Evolutionary conservation across 2,329 filamentous ascomycete genomes (phyloP), one percentile per base, ranked within the genome.

Genomic region (Sodiomyces alkalinus): DNA sequence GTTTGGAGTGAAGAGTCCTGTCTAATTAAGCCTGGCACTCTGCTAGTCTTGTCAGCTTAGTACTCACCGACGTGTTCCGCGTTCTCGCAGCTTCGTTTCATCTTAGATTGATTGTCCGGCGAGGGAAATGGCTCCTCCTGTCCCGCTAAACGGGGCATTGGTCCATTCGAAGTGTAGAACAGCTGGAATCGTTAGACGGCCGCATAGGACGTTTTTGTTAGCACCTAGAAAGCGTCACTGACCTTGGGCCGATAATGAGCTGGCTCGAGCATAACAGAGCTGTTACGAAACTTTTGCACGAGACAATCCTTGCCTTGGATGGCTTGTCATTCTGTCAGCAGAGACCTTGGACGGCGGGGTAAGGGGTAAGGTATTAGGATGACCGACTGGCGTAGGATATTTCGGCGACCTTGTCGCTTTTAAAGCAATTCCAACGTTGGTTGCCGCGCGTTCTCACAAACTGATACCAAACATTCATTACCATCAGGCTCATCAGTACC

Each of bases 211-310:
- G n/a, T n/a, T n/a, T n/a, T n/a, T n/a, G n/a, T n/a, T n/a, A n/a
- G n/a, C n/a, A n/a, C n/a, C n/a, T 2, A 3, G 17, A 5, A 12
- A 17, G n/a, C 16, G 7, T 5, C 6, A 34, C 47, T 40, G 50
- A 85, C 79, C 64, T 92, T 92, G 1, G 90, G 90, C 1, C 83
- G 75, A 43, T 83, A 92, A 29, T 78, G 74, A 1, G 72, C 62
- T 8, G 74, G 69, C 53, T 96, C 86, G 1, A 87, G 62, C 83
- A 96, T 94, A 17, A 98, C 85, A 0, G 83, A 87, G 21, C 83
- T 93, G 57, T 98, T 98, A 19, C 90, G 76, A 46, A 98, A 98
- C 48, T 96, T 94, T 49, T 92, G 80, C 6, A 94, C 72, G 0
- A 96, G 64, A 38, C 82, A 87, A 45, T 93, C 85, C 37, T 79